Conservation (phyloP, 305 asterid genomes). For the Ruellia speciosa region DNA sequence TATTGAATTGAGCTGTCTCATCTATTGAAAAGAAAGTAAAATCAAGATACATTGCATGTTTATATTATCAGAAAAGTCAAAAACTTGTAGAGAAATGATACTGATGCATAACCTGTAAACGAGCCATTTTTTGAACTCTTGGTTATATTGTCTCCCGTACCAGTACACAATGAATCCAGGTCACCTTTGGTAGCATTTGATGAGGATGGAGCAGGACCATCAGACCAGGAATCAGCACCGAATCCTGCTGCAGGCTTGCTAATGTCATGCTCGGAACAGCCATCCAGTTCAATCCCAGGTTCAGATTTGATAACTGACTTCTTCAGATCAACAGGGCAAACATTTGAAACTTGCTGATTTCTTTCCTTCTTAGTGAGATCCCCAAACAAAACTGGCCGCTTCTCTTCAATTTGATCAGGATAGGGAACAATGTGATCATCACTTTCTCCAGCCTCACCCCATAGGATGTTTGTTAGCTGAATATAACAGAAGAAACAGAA, state of each 20-base stretch:
- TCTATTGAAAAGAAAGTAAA: conserved; percentile 29
- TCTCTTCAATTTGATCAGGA: conserved; percentile 49
- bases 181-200: conserved; percentile 34
- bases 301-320: conserved; percentile 35
- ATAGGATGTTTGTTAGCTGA: conserved; percentile 73
- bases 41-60: conserved; percentile 5
- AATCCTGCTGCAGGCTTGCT: conserved; percentile 30
- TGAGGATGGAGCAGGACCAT: conserved; percentile 28
- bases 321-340: conserved; percentile 36
- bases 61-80: conserved; percentile 14
- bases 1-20: conserved; percentile 30
- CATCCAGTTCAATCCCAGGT: conserved; percentile 29
- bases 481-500: conserved; percentile 21
- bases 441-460: conserved; percentile 67
- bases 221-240: conserved; percentile 34
- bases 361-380: conserved; percentile 43
- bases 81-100: conserved; percentile 1
- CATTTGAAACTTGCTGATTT: conserved; percentile 32
- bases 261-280: conserved; percentile 34
- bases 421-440: conserved; percentile 83
- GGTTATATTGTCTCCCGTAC: conserved; percentile 26
- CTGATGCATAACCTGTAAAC: conserved; percentile 31
- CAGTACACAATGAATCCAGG: conserved; percentile 30
- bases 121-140: conserved; percentile 29
- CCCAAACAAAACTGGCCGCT: conserved; percentile 32